These are phyloP conservation scores for Yarrowia sp. DNA, from an alignment of 805 yeast genomes.

Conservation along the genomic window DNA sequence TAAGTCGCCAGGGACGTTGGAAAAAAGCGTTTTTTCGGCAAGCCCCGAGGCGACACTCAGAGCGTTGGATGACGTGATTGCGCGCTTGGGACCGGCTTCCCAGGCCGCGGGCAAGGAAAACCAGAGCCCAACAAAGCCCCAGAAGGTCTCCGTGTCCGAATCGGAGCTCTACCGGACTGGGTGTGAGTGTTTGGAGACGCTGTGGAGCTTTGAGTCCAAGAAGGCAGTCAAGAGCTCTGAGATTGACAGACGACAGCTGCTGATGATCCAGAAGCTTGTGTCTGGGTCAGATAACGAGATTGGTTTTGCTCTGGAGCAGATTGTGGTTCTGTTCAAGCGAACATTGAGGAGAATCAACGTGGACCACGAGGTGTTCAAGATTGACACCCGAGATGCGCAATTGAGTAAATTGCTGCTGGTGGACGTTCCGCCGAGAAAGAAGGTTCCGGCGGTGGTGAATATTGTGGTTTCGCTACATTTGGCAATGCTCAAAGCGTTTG, in stretches of 20 bases:
- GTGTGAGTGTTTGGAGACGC: constrained; percentile 21
- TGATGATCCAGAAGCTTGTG: constrained; percentile 21
- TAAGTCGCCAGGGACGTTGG: not conserved
- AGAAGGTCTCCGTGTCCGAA: constrained; percentile 5
- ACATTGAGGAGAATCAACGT: constrained; percentile 7
- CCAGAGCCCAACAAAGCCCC: constrained; percentile 30
- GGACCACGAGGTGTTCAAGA: constrained; percentile 14
- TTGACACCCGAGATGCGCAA: not conserved
- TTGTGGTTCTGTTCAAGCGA: constrained; percentile 34
- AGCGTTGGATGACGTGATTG: constrained; percentile 31
- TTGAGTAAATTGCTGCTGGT: constrained; percentile 21
- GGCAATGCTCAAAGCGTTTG: constrained; percentile 32
- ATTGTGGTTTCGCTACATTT: constrained; percentile 26
- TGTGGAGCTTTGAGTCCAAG: constrained; percentile 22
- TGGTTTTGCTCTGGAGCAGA: constrained; percentile 22
- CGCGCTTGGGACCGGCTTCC: constrained; percentile 1
- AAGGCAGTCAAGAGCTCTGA: constrained; percentile 29
- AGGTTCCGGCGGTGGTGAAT: constrained; percentile 16
- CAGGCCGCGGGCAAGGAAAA: constrained; percentile 25
- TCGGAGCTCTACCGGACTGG: constrained; percentile 20
- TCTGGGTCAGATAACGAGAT: constrained; percentile 25
- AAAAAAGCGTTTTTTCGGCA: constrained; percentile 4
- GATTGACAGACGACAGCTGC: constrained; percentile 25
- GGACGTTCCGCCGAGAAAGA: constrained; percentile 29
- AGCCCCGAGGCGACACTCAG: constrained; percentile 16